Base-by-base conservation (phyloP, 768 basidiomycete species). In the Lepiota venenata region DNA sequence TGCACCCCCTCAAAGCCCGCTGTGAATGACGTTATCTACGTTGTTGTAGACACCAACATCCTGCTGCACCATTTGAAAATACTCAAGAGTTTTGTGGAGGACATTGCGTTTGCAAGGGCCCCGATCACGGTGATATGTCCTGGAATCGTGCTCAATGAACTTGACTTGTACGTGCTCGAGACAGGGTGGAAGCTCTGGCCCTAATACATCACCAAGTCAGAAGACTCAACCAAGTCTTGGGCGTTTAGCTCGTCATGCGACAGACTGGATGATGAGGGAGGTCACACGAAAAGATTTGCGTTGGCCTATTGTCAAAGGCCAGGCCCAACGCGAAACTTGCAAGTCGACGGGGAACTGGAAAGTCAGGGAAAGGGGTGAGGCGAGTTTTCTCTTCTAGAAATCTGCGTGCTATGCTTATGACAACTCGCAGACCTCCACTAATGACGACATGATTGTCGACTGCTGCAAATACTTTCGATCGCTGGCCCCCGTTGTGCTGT, bases 11-110 rank as follows among this genome's bases (percentile, higher is more conserved):
- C 32, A 32, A 51, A 37, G 25, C 47, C 40, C 18, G 40, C 37
- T 42, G 54, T 39, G 55, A 32, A 52, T 48, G 37, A 58, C 16
- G 4, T 16, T 40, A 69, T 71, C 15, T 80, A 78, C 59, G 61
- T 92, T 47, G 79, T 93, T 14, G 64, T 91, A 29, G 91, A 93
- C 63, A 93, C 91, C 25, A 93, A 93, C 60, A 80, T 92, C 57
- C 72, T 93, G 22, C 68, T 90, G 60, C 81, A 84, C 63, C 75
- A 83, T 56, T 78, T 91, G 56, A 81, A 83, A 50, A 74, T 81
- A 37, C 67, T 92, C 56, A 75, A 80, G 56, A 75, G 78, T 43
- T 88, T 92, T 62, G 81, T 85, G 40, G 72, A 75, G 10, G 85
- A 88, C 63, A 72, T 83, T 35, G 83, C 85, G 61, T 70, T 65